Percentiles rank a stretch among this genome's conserved stretches.
phyloP scores from a whole-genome alignment of 345 rosid species.

The Hibiscus syriacus region DNA sequence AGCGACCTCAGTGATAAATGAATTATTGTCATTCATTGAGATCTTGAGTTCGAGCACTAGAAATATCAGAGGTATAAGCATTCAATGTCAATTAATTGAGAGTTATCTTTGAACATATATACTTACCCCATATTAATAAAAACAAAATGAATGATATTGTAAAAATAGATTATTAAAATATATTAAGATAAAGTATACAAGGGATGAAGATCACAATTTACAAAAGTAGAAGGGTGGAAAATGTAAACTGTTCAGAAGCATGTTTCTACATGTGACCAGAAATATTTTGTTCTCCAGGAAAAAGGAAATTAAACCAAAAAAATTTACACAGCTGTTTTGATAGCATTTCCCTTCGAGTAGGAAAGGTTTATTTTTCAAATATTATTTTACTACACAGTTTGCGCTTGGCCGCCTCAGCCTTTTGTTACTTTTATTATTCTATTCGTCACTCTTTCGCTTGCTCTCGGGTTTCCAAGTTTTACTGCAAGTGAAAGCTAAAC shows the following conservation, averaged over 20 bases:
- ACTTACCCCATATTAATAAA: too few relatives aligned
- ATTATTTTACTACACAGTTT: neutral
- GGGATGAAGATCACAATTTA: neutral
- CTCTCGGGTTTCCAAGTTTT: neutral
- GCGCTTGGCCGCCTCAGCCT: constrained; percentile 2
- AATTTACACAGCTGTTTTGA: neutral
- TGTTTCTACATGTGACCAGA: neutral
- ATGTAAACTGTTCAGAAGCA: neutral
- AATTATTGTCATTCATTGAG: too few relatives aligned
- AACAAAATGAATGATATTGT: too few relatives aligned
- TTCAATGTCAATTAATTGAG: too few relatives aligned
- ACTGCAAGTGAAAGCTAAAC: neutral
- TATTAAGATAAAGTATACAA: too few relatives aligned
- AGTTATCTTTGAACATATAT: too few relatives aligned
- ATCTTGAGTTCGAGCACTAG: too few relatives aligned
- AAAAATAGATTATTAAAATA: too few relatives aligned
- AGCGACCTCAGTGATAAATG: too few relatives aligned
- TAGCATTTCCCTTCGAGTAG: neutral
- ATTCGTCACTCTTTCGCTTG: neutral
- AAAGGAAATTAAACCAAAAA: neutral
- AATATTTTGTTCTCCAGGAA: neutral
- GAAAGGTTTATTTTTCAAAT: neutral
- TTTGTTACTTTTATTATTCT: neutral
- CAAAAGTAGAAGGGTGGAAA: neutral
- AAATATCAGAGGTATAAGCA: too few relatives aligned